These are phyloP conservation scores for Microglena sp. DNA, from an alignment of 139 green algal genomes.

Conservation along the genomic window DNA sequence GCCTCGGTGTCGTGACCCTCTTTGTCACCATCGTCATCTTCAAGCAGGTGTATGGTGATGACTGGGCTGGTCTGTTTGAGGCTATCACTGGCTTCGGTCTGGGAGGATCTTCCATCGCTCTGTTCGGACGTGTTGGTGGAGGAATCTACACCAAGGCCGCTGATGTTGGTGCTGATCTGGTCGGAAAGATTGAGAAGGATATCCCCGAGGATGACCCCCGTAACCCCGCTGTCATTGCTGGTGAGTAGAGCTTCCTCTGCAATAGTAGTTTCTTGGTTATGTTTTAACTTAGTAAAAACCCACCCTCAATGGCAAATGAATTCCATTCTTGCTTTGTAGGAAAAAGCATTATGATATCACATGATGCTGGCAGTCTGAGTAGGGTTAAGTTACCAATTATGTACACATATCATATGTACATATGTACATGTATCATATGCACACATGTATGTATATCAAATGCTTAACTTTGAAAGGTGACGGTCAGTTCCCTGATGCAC, in stretches of 20 bases:
- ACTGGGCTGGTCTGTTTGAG: slow-evolving; percentile 90
- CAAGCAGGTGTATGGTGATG: slow-evolving; percentile 54
- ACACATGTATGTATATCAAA: not conserved
- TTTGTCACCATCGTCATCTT: slow-evolving; percentile 73
- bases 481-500: too few species aligned
- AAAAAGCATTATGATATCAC: too few species aligned
- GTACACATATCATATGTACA: not conserved
- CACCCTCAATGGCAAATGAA: too few species aligned
- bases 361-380: too few species aligned
- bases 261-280: too few species aligned
- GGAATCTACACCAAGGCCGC: slow-evolving; percentile 97
- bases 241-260: too few species aligned
- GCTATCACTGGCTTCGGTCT: slow-evolving; percentile 94
- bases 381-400: too few species aligned
- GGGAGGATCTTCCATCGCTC: slow-evolving; percentile 89
- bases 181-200: slow-evolving; percentile 96
- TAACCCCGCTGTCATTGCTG: slow-evolving; percentile 95
- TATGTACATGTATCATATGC: slow-evolving; percentile 2
- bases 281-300: too few species aligned
- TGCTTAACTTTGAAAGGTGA: not conserved
- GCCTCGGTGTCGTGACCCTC: slow-evolving; percentile 78
- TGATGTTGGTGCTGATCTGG: slow-evolving; percentile 93
- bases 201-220: slow-evolving; percentile 97
- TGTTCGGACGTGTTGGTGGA: slow-evolving; percentile 91
- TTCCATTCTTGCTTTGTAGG: too few species aligned